phyloP scores from a whole-genome alignment of 768 basidiomycete genomes.

The Termitomyces heimii region DNA sequence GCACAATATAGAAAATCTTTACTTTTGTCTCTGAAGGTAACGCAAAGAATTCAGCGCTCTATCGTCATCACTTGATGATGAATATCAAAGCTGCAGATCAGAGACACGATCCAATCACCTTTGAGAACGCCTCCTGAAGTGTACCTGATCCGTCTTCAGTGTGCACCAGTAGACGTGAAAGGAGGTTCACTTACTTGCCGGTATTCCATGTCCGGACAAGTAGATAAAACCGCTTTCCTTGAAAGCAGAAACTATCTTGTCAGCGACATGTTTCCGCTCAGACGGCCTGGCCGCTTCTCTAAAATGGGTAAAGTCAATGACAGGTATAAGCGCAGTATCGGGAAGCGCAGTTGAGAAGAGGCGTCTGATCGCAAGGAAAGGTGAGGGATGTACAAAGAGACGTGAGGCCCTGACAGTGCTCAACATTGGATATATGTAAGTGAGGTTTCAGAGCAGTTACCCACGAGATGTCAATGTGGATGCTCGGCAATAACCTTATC shows the following conservation, averaged over 20 bases:
- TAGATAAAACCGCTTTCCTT: conserved; percentile 81
- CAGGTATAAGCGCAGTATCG: conserved; percentile 52
- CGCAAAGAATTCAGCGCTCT: conserved; percentile 77
- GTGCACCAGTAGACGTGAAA: background rate
- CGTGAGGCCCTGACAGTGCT: conserved; percentile 17
- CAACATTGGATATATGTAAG: conserved; percentile 16
- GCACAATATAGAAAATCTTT: background rate
- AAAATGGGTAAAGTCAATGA: conserved; percentile 75
- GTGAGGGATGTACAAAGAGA: conserved; percentile 13
- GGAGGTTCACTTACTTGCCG: conserved; percentile 27
- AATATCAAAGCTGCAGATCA: background rate
- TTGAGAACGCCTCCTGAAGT: conserved; percentile 55
- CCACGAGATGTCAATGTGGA: background rate
- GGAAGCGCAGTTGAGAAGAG: conserved; percentile 21
- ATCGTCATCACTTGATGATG: background rate
- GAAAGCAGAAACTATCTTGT: conserved; percentile 70
- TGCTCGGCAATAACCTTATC: background rate
- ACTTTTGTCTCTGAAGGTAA: conserved; percentile 62
- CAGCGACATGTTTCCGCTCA: conserved; percentile 59
- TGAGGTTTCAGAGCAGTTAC: background rate
- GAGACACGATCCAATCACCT: conserved; percentile 34
- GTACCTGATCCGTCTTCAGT: conserved; percentile 23
- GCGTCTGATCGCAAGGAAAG: conserved; percentile 14
- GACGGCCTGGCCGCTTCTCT: conserved; percentile 37
- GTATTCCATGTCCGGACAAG: conserved; percentile 67